Evolutionary conservation across 1,139 yeast species (phyloP).

Genomic region (Eremothecium cymbalariae): DNA sequence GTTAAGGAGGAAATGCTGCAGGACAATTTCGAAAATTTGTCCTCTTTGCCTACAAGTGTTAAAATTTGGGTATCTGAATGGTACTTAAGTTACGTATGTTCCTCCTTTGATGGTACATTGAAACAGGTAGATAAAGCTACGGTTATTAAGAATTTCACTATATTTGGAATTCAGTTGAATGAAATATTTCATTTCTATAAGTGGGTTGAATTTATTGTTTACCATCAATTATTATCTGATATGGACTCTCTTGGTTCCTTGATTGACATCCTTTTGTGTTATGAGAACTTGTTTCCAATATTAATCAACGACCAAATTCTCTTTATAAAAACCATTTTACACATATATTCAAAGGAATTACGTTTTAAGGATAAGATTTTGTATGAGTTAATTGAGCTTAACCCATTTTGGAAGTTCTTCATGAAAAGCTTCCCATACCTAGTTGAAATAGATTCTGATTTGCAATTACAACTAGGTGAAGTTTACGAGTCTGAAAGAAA

Average conservation of each 20-base stretch:
- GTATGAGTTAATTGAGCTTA: constrained; percentile 23
- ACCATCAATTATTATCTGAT: constrained; percentile 27
- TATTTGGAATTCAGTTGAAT: constrained; percentile 23
- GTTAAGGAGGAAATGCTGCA: constrained; percentile 16
- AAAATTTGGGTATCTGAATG: constrained; percentile 29
- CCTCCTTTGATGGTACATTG: constrained; percentile 14
- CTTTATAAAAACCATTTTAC: constrained; percentile 28
- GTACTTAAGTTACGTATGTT: constrained; percentile 26
- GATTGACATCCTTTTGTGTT: constrained; percentile 26
- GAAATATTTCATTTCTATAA: constrained; percentile 28
- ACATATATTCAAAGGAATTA: constrained; percentile 23
- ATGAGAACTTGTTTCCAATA: constrained; percentile 27
- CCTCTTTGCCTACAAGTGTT: constrained; percentile 21
- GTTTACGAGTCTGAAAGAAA: constrained; percentile 28
- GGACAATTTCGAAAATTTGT: constrained; percentile 9
- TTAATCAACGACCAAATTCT: constrained; percentile 29
- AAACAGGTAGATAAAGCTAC: constrained; percentile 16
- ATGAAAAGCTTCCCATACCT: constrained; percentile 25
- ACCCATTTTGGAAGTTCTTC: constrained; percentile 31
- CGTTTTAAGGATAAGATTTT: constrained; percentile 19
- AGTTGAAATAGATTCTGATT: constrained; percentile 24
- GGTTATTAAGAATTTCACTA: constrained; percentile 19
- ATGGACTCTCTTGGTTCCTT: constrained; percentile 25
- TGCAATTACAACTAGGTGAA: constrained; percentile 22
- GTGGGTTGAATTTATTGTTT: constrained; percentile 31